phyloP scores from a whole-genome alignment of 768 basidiomycete species.

The Lactarius trivialis region DNA sequence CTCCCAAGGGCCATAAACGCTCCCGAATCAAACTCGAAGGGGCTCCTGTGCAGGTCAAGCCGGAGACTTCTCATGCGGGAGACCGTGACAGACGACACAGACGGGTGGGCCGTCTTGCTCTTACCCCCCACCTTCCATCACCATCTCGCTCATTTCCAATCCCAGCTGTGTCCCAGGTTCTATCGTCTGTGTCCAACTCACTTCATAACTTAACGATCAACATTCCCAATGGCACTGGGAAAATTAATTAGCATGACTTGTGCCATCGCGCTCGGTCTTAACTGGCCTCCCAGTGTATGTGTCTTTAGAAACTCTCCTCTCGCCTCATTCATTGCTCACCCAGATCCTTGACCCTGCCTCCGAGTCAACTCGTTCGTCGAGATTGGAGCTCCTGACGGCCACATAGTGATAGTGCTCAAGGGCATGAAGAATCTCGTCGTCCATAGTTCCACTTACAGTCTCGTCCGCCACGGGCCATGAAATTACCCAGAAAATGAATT shows the following conservation, averaged over 20 bases:
- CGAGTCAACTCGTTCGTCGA: conserved; percentile 82
- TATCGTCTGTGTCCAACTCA: conserved; percentile 82
- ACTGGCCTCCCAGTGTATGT: conserved; percentile 47
- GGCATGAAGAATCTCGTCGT: conserved; percentile 73
- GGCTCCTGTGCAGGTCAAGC: conserved; percentile 31
- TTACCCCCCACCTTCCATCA: too few species aligned
- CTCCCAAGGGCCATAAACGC: conserved; percentile 59
- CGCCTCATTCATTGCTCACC: neutral
- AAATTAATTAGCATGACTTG: conserved; percentile 93
- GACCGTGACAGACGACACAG: too few species aligned
- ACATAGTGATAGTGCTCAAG: conserved; percentile 89
- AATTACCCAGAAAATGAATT: conserved; percentile 51
- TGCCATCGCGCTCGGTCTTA: conserved; percentile 82
- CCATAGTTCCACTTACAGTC: conserved; percentile 59
- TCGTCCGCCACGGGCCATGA: conserved; percentile 62
- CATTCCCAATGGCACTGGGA: conserved; percentile 95
- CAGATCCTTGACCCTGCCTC: conserved; percentile 81
- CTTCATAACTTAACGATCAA: conserved; percentile 99
- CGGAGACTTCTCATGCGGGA: conserved; percentile 56
- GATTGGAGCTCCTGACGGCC: conserved; percentile 59
- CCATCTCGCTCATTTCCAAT: neutral
- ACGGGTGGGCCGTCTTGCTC: conserved; percentile 45
- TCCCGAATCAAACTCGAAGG: conserved; percentile 57
- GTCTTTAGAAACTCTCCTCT: neutral
- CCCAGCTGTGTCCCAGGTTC: conserved; percentile 89